phyloP scores from a whole-genome alignment of 768 basidiomycete genomes.

The Tricholoma matsutake region DNA sequence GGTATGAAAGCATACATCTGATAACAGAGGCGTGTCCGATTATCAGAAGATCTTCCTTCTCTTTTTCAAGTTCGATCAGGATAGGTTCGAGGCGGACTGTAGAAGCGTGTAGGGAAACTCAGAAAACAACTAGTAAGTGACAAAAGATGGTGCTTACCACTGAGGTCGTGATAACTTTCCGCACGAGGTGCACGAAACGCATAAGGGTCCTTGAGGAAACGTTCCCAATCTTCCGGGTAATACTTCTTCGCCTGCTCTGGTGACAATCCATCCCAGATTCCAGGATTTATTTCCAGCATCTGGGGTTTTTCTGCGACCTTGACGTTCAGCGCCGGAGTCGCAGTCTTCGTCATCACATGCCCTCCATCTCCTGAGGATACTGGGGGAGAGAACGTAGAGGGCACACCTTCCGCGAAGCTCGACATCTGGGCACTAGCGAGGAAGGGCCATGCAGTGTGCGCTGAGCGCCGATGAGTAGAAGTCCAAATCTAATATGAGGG shows the following conservation, averaged over 20 bases:
- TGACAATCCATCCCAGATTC: constrained; percentile 94
- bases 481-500: constrained; percentile 80
- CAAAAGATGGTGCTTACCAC: constrained; percentile 44
- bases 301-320: constrained; percentile 94
- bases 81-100: constrained; percentile 90
- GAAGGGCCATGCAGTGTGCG: constrained; percentile 98
- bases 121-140: constrained; percentile 7
- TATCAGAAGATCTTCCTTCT: constrained; percentile 92
- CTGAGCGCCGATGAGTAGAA: constrained; percentile 86
- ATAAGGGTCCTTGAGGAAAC: constrained; percentile 92
- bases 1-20: constrained; percentile 89
- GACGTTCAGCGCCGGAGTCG: constrained; percentile 42
- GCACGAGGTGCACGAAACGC: constrained; percentile 88
- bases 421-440: constrained; percentile 35
- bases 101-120: neutral
- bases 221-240: constrained; percentile 93
- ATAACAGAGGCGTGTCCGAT: constrained; percentile 98
- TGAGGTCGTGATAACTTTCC: constrained; percentile 96
- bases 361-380: constrained; percentile 6
- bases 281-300: constrained; percentile 98
- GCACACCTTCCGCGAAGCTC: constrained; percentile 9
- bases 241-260: constrained; percentile 85
- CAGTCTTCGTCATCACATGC: constrained; percentile 6
- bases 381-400: constrained; percentile 7
- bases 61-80: constrained; percentile 90